A percentile compares a stretch with the other conserved stretches of the same genome.
Conservation (phyloP, 2,329 filamentous ascomycete species). For the Periconia sp. region DNA sequence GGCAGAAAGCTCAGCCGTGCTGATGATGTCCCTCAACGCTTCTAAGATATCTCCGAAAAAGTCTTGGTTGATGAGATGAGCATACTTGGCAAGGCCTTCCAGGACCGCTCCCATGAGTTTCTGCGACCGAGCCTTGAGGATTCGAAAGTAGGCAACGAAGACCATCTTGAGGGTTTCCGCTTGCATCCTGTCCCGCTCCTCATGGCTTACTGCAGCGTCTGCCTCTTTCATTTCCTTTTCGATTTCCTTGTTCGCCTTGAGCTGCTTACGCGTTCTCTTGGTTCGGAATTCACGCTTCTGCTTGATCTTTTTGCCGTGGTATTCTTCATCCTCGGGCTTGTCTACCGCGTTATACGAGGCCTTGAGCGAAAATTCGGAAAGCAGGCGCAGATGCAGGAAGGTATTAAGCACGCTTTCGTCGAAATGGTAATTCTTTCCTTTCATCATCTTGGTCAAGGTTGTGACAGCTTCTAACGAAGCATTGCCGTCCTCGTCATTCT, state of each 20-base stretch:
- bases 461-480: constrained; percentile 86
- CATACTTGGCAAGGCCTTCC: constrained; percentile 91
- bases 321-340: constrained; percentile 55
- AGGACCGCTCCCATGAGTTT: constrained; percentile 96
- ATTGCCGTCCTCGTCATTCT: constrained; percentile 86
- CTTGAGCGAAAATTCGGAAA: constrained; percentile 86
- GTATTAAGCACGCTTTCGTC: constrained; percentile 88
- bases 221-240: constrained; percentile 94
- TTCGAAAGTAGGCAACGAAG: constrained; percentile 93
- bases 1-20: constrained; percentile 65
- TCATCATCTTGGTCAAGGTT: constrained; percentile 94
- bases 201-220: constrained; percentile 87
- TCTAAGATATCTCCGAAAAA: constrained; percentile 98
- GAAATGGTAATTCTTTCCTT: constrained; percentile 78
- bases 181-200: constrained; percentile 92
- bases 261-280: constrained; percentile 81
- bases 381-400: constrained; percentile 85
- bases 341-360: constrained; percentile 81
- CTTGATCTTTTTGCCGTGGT: constrained; percentile 66
- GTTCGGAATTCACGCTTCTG: constrained; percentile 85
- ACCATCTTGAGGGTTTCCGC: constrained; percentile 95
- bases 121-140: constrained; percentile 81
- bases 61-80: constrained; percentile 97
- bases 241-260: constrained; percentile 84
- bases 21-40: constrained; percentile 90